Conservation (phyloP, 83 land plant genomes). For the Diphasiastrum complanatum region DNA sequence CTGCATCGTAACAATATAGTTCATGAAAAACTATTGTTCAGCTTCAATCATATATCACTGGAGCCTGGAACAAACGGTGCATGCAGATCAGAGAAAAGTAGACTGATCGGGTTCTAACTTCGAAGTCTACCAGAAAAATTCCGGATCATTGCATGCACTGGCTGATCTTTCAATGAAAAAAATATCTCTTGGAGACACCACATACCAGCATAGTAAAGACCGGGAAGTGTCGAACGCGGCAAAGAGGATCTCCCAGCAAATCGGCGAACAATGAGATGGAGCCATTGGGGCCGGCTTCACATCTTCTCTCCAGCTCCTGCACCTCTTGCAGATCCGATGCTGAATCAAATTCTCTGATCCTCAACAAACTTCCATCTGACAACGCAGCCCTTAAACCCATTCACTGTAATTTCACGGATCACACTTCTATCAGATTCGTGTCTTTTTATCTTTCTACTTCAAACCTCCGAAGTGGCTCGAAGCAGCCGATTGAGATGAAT, state of each 20-base stretch:
- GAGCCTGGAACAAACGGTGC: too few relatives aligned
- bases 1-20: constrained; percentile 20
- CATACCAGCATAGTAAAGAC: constrained; percentile 79
- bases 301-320: constrained; percentile 52
- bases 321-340: constrained; percentile 43
- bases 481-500: too few relatives aligned
- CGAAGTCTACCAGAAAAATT: neutral
- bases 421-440: too few relatives aligned
- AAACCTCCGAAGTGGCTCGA: too few relatives aligned
- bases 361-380: too few relatives aligned
- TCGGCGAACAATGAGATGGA: constrained; percentile 62
- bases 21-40: neutral
- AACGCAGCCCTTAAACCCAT: too few relatives aligned
- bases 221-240: constrained; percentile 79
- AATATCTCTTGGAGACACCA: too few relatives aligned
- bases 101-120: neutral
- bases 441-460: too few relatives aligned
- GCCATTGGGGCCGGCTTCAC: constrained; percentile 68
- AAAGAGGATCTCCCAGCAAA: constrained; percentile 78
- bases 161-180: neutral
- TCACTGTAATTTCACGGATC: too few relatives aligned
- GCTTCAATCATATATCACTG: neutral
- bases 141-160: neutral
- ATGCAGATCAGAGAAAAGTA: too few relatives aligned
- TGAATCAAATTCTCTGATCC: too few relatives aligned